Evolutionary conservation across 345 rosid genomes (phyloP).

Genomic region (Cochlearia excelsa): DNA sequence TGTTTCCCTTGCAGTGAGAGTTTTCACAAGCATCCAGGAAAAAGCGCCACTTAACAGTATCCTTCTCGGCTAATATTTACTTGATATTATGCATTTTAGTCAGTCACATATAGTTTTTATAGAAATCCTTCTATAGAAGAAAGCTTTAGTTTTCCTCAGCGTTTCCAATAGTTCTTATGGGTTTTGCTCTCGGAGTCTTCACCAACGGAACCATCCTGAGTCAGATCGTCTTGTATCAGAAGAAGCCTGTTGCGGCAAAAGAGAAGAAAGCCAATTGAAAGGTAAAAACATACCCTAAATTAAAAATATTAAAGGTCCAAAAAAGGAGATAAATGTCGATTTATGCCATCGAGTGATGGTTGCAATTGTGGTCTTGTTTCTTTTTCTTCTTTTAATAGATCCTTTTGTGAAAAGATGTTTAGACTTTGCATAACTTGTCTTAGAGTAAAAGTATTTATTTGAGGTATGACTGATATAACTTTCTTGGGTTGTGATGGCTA

Average conservation of each 20-base stretch:
- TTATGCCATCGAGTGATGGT: too few relatives aligned
- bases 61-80: conserved; percentile 35
- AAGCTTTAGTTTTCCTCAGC: conserved; percentile 36
- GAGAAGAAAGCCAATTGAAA: conserved; percentile 57
- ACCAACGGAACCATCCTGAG: conserved; percentile 66
- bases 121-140: too few relatives aligned
- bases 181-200: conserved; percentile 50
- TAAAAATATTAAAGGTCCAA: neutral
- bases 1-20: conserved; percentile 59
- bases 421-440: too few relatives aligned
- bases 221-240: conserved; percentile 58
- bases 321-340: too few relatives aligned
- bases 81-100: neutral
- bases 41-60: conserved; percentile 86
- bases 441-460: too few relatives aligned
- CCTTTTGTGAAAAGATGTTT: too few relatives aligned
- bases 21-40: conserved; percentile 91
- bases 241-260: conserved; percentile 44
- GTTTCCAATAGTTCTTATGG: neutral
- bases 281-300: conserved; percentile 9
- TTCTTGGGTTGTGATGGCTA: too few relatives aligned
- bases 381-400: too few relatives aligned
- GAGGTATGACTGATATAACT: too few relatives aligned
- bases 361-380: too few relatives aligned
- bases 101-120: too few relatives aligned